These are phyloP conservation scores for Rhodamnia rubescens DNA, from an alignment of 345 rosid species.

Conservation along the genomic window DNA sequence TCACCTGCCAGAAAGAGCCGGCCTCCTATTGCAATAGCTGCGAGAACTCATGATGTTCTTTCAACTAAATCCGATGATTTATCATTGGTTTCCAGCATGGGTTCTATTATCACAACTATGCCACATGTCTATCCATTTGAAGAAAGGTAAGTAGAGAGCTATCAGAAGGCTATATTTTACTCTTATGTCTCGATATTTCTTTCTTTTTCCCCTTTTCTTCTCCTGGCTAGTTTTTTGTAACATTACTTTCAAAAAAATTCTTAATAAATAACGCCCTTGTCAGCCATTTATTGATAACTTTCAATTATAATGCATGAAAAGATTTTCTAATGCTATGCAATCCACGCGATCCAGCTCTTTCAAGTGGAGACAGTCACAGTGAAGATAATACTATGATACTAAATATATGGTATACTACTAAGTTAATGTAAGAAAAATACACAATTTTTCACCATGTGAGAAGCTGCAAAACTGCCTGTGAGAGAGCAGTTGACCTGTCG, in stretches of 20 bases:
- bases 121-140: slow-evolving; percentile 96
- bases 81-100: slow-evolving; percentile 32
- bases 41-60: slow-evolving; percentile 69
- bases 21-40: slow-evolving; percentile 83
- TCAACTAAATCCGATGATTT: slow-evolving; percentile 42
- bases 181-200: neutral
- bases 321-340: neutral
- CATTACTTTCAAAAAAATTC: neutral
- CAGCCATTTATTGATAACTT: neutral
- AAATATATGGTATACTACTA: neutral
- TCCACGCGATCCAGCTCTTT: neutral
- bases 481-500: neutral
- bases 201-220: neutral
- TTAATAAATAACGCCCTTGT: neutral
- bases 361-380: neutral
- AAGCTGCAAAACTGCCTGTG: neutral
- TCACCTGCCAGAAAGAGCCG: slow-evolving; percentile 79
- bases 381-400: neutral
- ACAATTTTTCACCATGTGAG: neutral
- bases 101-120: slow-evolving; percentile 61
- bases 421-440: neutral
- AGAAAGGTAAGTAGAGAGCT: slow-evolving; percentile 48
- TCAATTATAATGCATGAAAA: neutral
- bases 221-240: neutral
- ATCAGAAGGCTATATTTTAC: neutral